These are phyloP conservation scores for Metschnikowia aberdeeniae DNA, from an alignment of 805 yeast genomes.

Conservation along the genomic window DNA sequence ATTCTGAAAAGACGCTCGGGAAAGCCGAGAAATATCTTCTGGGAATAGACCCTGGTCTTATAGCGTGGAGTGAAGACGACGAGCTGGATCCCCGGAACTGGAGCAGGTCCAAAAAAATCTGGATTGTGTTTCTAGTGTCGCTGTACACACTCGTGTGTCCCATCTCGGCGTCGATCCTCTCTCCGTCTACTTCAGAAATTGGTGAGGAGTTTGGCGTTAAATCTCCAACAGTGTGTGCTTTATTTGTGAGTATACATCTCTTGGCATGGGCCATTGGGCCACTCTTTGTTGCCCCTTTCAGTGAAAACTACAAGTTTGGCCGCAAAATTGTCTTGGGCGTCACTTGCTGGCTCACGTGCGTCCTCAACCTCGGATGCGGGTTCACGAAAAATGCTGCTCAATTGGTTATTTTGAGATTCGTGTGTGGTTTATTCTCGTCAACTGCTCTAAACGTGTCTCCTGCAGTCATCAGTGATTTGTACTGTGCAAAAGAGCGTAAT, in stretches of 20 bases:
- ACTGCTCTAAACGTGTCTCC: conserved; percentile 38
- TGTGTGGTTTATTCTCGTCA: conserved; percentile 38
- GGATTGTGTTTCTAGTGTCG: conserved; percentile 26
- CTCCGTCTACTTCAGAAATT: conserved; percentile 33
- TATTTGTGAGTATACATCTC: conserved; percentile 35
- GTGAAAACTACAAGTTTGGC: conserved; percentile 36
- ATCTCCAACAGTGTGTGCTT: conserved; percentile 22
- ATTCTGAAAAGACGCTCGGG: conserved; percentile 26
- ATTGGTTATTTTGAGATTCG: conserved; percentile 30
- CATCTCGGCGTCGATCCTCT: conserved; percentile 38
- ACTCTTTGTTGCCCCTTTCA: conserved; percentile 35
- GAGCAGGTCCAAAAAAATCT: conserved; percentile 21
- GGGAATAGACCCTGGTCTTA: conserved; percentile 34
- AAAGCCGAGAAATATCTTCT: conserved; percentile 31
- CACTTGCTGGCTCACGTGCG: conserved; percentile 32
- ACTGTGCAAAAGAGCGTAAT: conserved; percentile 29
- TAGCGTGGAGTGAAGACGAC: conserved; percentile 33
- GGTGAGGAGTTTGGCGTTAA: conserved; percentile 28
- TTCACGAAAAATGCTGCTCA: conserved; percentile 32
- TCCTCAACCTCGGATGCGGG: conserved; percentile 36
- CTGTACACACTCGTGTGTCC: conserved; percentile 37
- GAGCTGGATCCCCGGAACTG: conserved; percentile 36
- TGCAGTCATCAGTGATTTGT: conserved; percentile 36
- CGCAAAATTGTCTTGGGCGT: conserved; percentile 30
- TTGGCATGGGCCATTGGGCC: conserved; percentile 42